These are phyloP conservation scores for Passiflora organensis DNA, from an alignment of 345 rosid genomes.

Conservation along the genomic window DNA sequence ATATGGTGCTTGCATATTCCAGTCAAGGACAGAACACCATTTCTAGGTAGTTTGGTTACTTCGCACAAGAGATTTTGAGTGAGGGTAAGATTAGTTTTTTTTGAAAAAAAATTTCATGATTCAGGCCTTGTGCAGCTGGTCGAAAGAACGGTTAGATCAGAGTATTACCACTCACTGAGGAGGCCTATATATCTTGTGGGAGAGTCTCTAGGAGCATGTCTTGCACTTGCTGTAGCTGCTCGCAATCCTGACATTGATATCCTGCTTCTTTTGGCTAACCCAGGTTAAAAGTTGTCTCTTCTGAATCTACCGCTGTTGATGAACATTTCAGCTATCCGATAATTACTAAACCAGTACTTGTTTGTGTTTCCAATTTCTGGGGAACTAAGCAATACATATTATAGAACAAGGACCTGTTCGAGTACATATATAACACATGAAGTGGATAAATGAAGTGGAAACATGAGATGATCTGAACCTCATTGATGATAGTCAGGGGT, in stretches of 20 bases:
- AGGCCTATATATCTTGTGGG: slow-evolving; percentile 75
- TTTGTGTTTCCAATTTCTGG: too few relatives aligned
- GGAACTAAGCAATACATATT: too few relatives aligned
- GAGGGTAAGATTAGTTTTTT: too few relatives aligned
- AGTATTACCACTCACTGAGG: slow-evolving; percentile 29
- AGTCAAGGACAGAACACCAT: slow-evolving; percentile 58
- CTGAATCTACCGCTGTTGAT: background rate
- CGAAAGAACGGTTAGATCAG: slow-evolving; percentile 42
- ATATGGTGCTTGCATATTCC: slow-evolving; percentile 81
- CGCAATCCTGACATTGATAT: slow-evolving; percentile 61
- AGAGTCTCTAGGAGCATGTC: slow-evolving; percentile 71
- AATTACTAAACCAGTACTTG: too few relatives aligned
- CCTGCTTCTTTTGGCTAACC: slow-evolving; percentile 56
- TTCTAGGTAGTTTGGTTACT: slow-evolving; percentile 33
- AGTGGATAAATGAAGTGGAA: too few relatives aligned
- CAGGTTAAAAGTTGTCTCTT: slow-evolving; percentile 55
- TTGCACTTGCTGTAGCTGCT: slow-evolving; percentile 62
- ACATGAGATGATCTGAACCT: too few relatives aligned
- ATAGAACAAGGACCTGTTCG: too few relatives aligned
- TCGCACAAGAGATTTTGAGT: too few relatives aligned
- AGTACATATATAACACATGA: too few relatives aligned
- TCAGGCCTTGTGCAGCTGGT: slow-evolving; percentile 56
- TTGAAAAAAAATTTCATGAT: slow-evolving; percentile 5
- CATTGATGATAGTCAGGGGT: too few relatives aligned
- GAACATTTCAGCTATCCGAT: background rate